A percentile compares a stretch with the other conserved stretches of the same genome.
phyloP scores from a whole-genome alignment of 306 rosid genomes.

The Castanea mollissima region DNA sequence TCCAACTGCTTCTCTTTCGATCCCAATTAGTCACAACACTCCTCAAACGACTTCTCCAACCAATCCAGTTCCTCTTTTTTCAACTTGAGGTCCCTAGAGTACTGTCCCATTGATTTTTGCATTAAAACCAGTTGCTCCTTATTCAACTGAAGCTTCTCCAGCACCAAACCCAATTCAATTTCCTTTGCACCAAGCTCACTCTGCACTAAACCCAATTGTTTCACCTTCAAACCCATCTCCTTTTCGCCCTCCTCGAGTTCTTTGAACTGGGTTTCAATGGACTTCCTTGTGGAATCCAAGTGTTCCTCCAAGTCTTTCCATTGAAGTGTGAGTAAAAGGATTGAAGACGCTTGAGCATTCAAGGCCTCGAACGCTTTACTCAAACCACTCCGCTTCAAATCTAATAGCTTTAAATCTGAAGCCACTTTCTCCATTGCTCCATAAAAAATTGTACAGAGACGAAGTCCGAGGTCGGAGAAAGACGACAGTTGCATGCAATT shows the following conservation, averaged over 20 bases:
- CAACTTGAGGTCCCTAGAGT: background rate
- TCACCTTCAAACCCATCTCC: slow-evolving; percentile 19
- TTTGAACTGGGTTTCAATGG: background rate
- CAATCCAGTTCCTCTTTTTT: background rate
- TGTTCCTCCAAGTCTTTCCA: slow-evolving; percentile 54
- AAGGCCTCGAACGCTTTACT: slow-evolving; percentile 28
- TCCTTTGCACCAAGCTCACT: background rate
- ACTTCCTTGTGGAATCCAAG: slow-evolving; percentile 30
- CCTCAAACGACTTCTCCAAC: background rate
- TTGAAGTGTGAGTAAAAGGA: slow-evolving; percentile 26
- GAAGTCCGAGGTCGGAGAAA: too few species aligned
- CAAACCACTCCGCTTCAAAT: slow-evolving; percentile 33
- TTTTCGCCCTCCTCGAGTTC: slow-evolving; percentile 19
- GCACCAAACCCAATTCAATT: background rate
- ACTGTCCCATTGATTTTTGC: background rate
- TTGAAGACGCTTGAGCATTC: slow-evolving; percentile 27
- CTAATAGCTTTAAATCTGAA: slow-evolving; percentile 20
- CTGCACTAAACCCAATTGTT: background rate
- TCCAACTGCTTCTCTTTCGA: slow-evolving; percentile 2
- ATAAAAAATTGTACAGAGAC: slow-evolving; percentile 1
- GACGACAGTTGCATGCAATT: too few species aligned
- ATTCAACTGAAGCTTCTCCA: background rate
- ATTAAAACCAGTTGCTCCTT: background rate
- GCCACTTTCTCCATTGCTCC: slow-evolving; percentile 28
- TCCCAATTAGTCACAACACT: slow-evolving; percentile 4